phyloP scores from a whole-genome alignment of 139 green algal genomes.

The Zygnema cylindricum region DNA sequence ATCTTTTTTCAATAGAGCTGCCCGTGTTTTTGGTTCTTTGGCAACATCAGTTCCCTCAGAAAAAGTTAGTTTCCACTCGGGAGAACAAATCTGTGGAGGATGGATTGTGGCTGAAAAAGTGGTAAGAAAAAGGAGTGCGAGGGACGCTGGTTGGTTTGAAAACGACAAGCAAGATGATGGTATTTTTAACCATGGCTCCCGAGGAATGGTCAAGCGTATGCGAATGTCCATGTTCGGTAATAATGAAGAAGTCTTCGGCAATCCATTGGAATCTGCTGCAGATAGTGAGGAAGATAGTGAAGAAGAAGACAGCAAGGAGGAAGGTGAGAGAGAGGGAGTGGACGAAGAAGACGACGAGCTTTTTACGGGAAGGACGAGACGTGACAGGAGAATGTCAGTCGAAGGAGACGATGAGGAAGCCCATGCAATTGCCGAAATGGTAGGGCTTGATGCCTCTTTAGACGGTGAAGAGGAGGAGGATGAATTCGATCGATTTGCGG shows the following conservation, averaged over 20 bases:
- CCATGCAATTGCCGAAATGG: neutral
- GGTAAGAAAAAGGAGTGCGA: neutral
- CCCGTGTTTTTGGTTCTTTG: neutral
- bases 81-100: neutral
- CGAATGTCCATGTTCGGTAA: neutral
- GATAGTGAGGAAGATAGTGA: neutral
- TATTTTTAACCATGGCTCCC: too few relatives aligned
- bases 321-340: neutral
- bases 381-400: neutral
- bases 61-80: neutral
- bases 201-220: neutral
- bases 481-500: slow-evolving; percentile 4
- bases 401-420: neutral
- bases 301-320: neutral
- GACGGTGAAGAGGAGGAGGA: slow-evolving; percentile 14
- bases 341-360: neutral
- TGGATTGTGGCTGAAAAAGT: neutral
- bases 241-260: too few relatives aligned
- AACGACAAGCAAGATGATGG: neutral
- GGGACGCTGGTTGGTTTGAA: neutral
- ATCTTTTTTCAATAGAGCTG: neutral
- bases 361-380: too few relatives aligned
- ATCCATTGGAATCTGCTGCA: neutral
- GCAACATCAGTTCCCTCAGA: neutral
- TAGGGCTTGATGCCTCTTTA: neutral